phyloP scores from a whole-genome alignment of 2,329 filamentous ascomycete species.

The Arachnopeziza araneosa region DNA sequence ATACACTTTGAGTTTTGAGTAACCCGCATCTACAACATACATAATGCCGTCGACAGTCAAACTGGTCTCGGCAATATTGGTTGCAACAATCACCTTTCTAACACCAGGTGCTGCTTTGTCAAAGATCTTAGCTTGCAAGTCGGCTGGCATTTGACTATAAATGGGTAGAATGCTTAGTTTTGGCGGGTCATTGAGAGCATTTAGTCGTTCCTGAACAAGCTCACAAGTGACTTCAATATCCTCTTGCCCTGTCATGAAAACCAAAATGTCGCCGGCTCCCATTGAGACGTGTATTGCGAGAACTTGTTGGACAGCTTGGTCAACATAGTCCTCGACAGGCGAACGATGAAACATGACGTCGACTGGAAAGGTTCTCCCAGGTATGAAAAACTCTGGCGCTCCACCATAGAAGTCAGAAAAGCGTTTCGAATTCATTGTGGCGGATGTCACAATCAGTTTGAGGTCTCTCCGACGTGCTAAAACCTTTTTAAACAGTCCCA shows the following conservation, averaged over 20 bases:
- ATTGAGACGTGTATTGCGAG: constrained; percentile 95
- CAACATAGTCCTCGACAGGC: constrained; percentile 95
- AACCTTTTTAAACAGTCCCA: constrained; percentile 98
- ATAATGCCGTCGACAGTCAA: constrained; percentile 98
- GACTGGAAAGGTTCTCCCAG: constrained; percentile 92
- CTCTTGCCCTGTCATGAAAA: constrained; percentile 99
- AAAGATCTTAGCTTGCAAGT: constrained; percentile 96
- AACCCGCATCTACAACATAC: constrained; percentile 95
- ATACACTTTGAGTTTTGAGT: constrained; percentile 97
- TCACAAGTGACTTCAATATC: constrained; percentile 98
- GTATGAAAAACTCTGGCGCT: constrained; percentile 93
- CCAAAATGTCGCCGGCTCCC: constrained; percentile 85
- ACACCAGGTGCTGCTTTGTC: constrained; percentile 85
- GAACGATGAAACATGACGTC: constrained; percentile 94
- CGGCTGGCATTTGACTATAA: constrained; percentile 99
- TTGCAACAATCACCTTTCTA: constrained; percentile 95
- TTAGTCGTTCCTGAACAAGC: constrained; percentile 78
- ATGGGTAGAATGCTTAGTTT: constrained; percentile 94
- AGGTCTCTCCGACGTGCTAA: constrained; percentile 81
- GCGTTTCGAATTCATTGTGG: constrained; percentile 95
- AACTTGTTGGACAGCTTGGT: constrained; percentile 93
- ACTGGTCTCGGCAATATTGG: constrained; percentile 97
- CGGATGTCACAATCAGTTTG: constrained; percentile 95
- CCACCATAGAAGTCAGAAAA: constrained; percentile 96
- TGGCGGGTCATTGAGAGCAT: constrained; percentile 86